These are phyloP conservation scores for Citrus glauca DNA, from an alignment of 345 rosid genomes.

Conservation along the genomic window DNA sequence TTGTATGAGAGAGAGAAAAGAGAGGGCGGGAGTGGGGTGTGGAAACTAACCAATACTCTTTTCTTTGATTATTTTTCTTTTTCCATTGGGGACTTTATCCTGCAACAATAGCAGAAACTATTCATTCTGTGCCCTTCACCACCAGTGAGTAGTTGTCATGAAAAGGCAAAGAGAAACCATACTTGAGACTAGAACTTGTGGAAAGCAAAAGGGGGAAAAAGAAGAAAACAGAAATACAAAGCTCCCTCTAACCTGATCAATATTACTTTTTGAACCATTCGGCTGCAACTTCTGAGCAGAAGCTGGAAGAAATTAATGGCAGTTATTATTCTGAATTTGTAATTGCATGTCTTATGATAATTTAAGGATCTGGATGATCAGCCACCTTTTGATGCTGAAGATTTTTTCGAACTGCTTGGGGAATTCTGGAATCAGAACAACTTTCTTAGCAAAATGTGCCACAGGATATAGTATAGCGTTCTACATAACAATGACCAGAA, in stretches of 20 bases:
- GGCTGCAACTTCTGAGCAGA: conserved; percentile 28
- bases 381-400: conserved; percentile 40
- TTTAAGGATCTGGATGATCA: conserved; percentile 15
- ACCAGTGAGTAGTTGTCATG: not conserved
- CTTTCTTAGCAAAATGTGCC: conserved; percentile 15
- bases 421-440: conserved; percentile 26
- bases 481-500: not conserved
- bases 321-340: conserved; percentile 13
- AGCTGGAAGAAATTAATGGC: conserved; percentile 28
- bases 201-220: not conserved
- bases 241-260: conserved; percentile 28
- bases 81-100: conserved; percentile 37
- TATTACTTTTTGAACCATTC: conserved; percentile 27
- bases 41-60: conserved; percentile 18
- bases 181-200: not conserved
- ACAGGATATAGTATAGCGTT: not conserved
- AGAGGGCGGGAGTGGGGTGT: not conserved
- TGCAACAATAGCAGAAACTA: conserved; percentile 16
- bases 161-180: not conserved
- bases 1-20: not conserved
- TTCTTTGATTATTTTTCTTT: conserved; percentile 27
- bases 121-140: conserved; percentile 9
- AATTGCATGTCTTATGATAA: not conserved
- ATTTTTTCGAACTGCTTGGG: conserved; percentile 26
- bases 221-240: conserved; percentile 10